These are phyloP conservation scores for Sugiyamaella novakii DNA, from an alignment of 1,139 yeast genomes.

Conservation along the genomic window DNA sequence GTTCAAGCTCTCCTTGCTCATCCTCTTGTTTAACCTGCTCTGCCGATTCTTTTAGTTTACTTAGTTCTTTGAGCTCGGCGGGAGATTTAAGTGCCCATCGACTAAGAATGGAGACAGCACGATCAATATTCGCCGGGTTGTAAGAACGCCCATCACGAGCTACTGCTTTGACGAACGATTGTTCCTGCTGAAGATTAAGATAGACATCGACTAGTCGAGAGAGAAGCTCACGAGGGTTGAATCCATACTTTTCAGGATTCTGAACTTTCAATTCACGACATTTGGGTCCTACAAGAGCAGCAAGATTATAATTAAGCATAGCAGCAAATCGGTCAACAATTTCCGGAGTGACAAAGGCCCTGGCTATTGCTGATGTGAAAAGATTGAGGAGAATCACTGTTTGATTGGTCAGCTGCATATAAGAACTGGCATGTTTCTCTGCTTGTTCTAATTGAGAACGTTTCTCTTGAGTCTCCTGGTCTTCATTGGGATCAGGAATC, in stretches of 20 bases:
- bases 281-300: conserved; percentile 91
- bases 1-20: conserved; percentile 81
- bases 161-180: conserved; percentile 72
- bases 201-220: conserved; percentile 73
- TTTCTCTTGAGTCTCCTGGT: conserved; percentile 51
- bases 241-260: conserved; percentile 80
- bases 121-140: conserved; percentile 60
- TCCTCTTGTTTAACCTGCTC: conserved; percentile 56
- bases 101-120: conserved; percentile 68
- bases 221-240: conserved; percentile 75
- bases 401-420: conserved; percentile 80
- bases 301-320: conserved; percentile 90
- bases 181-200: conserved; percentile 65
- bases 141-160: conserved; percentile 92
- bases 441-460: conserved; percentile 57
- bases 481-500: conserved; percentile 23
- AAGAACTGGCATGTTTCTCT: conserved; percentile 78
- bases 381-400: conserved; percentile 77
- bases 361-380: conserved; percentile 84
- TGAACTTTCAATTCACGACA: conserved; percentile 85
- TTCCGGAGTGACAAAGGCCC: conserved; percentile 83
- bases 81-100: conserved; percentile 57
- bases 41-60: conserved; percentile 62
- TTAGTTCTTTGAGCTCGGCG: conserved; percentile 55
- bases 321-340: conserved; percentile 92